phyloP scores from a whole-genome alignment of 805 yeast species.

The Starmerella floris region DNA sequence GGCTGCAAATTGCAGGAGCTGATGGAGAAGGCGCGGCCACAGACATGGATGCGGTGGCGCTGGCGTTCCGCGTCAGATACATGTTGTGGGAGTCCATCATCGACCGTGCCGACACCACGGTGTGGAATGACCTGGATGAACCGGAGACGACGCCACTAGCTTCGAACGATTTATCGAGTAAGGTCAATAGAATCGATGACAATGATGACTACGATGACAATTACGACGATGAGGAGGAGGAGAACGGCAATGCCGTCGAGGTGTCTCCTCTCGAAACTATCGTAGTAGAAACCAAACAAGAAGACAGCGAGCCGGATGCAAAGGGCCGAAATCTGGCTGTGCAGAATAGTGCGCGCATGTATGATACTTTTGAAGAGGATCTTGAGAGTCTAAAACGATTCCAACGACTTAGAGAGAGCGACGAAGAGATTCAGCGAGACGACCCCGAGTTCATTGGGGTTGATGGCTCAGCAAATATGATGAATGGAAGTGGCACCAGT shows the following conservation, averaged over 20 bases:
- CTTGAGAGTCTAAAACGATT: constrained; percentile 61
- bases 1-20: constrained; percentile 14
- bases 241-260: constrained; percentile 26
- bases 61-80: constrained; percentile 31
- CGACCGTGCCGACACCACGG: neutral
- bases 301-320: constrained; percentile 18
- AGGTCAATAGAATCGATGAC: too few relatives aligned
- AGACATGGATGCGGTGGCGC: constrained; percentile 25
- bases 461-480: neutral
- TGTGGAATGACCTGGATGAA: neutral
- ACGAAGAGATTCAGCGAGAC: constrained; percentile 39
- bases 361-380: constrained; percentile 52
- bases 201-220: constrained; percentile 30
- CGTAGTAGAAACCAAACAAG: constrained; percentile 16
- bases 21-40: constrained; percentile 7
- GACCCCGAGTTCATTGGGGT: neutral
- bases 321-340: constrained; percentile 26
- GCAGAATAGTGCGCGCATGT: constrained; percentile 40
- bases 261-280: constrained; percentile 15
- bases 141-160: neutral
- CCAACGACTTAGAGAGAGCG: constrained; percentile 65
- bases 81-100: constrained; percentile 30
- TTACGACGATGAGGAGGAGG: constrained; percentile 32
- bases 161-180: too few relatives aligned
- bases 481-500: neutral